Evolutionary conservation across 2,329 filamentous ascomycete genomes (phyloP).

Genomic region (Pseudocercospora musae): DNA sequence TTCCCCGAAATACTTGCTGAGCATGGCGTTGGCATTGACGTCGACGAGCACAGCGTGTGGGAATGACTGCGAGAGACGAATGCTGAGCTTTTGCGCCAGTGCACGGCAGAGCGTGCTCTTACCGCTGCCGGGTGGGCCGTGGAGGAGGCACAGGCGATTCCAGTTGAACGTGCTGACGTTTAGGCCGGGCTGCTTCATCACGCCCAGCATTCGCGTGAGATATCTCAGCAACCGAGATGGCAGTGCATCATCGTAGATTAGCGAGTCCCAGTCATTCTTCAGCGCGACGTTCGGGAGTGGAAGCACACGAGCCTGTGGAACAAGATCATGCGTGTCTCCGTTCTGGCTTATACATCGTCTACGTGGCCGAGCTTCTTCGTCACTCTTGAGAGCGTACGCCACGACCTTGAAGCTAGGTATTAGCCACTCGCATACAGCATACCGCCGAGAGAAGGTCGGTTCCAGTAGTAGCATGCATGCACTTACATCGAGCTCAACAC

Average conservation of each 20-base stretch:
- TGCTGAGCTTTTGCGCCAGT: slow-evolving; percentile 51
- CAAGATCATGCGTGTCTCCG: slow-evolving; percentile 29
- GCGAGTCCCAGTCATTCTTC: slow-evolving; percentile 45
- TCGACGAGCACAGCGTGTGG: slow-evolving; percentile 40
- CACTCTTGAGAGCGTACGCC: slow-evolving; percentile 39
- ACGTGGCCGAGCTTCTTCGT: slow-evolving; percentile 26
- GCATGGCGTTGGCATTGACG: slow-evolving; percentile 44
- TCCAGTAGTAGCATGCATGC: too few relatives aligned
- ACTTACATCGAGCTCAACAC: slow-evolving; percentile 42
- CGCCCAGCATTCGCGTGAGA: slow-evolving; percentile 38
- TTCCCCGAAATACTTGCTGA: slow-evolving; percentile 50
- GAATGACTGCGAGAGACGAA: slow-evolving; percentile 42
- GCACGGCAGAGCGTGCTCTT: slow-evolving; percentile 47
- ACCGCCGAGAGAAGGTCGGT: too few relatives aligned
- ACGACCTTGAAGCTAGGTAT: slow-evolving; percentile 24
- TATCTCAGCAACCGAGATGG: slow-evolving; percentile 41
- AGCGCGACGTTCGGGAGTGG: slow-evolving; percentile 40
- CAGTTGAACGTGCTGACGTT: slow-evolving; percentile 42
- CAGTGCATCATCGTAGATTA: slow-evolving; percentile 45
- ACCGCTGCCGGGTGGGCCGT: slow-evolving; percentile 45
- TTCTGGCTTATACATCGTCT: slow-evolving; percentile 23
- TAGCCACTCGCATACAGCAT: background rate
- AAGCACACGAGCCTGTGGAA: slow-evolving; percentile 35
- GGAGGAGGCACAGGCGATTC: slow-evolving; percentile 45
- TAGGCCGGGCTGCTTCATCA: slow-evolving; percentile 36